A percentile compares a stretch with the other conserved stretches of the same genome.
Conservation (phyloP, 1,284 basidiomycete species). For the Thecaphora frezii region DNA sequence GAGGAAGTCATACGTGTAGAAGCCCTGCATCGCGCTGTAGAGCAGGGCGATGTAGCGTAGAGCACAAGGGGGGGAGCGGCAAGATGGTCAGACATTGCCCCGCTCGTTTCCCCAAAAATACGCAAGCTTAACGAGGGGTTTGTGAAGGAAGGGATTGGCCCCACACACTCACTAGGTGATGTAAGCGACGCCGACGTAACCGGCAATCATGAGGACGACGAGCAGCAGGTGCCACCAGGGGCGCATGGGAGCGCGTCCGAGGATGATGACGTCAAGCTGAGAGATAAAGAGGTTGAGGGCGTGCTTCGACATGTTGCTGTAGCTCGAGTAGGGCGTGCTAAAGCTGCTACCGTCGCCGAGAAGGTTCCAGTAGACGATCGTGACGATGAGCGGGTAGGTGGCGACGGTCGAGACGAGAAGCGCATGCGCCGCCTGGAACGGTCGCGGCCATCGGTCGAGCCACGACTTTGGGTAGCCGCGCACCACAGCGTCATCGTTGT, state of each 20-base stretch:
- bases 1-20: slow-evolving; percentile 37
- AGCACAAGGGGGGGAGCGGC: no score
- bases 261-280: slow-evolving; percentile 67
- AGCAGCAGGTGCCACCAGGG: slow-evolving; percentile 66
- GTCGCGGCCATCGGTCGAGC: slow-evolving; percentile 11
- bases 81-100: no score
- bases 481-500: slow-evolving; percentile 11
- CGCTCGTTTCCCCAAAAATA: no score
- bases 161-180: slow-evolving; percentile 17
- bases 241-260: slow-evolving; percentile 62
- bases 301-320: slow-evolving; percentile 68
- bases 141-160: no score
- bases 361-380: slow-evolving; percentile 69
- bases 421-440: slow-evolving; percentile 21
- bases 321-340: slow-evolving; percentile 68
- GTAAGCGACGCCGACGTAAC: slow-evolving; percentile 66
- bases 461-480: slow-evolving; percentile 19
- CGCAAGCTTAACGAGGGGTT: no score
- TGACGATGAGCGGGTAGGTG: slow-evolving; percentile 68
- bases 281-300: slow-evolving; percentile 67
- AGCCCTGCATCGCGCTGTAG: slow-evolving; percentile 6
- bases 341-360: slow-evolving; percentile 60
- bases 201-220: slow-evolving; percentile 64
- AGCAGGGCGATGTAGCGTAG: slow-evolving; percentile 1
- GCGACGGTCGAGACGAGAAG: slow-evolving; percentile 28